Base-by-base conservation (phyloP, 352 stramenopile species). In the Globisporangium heterothallicum region DNA sequence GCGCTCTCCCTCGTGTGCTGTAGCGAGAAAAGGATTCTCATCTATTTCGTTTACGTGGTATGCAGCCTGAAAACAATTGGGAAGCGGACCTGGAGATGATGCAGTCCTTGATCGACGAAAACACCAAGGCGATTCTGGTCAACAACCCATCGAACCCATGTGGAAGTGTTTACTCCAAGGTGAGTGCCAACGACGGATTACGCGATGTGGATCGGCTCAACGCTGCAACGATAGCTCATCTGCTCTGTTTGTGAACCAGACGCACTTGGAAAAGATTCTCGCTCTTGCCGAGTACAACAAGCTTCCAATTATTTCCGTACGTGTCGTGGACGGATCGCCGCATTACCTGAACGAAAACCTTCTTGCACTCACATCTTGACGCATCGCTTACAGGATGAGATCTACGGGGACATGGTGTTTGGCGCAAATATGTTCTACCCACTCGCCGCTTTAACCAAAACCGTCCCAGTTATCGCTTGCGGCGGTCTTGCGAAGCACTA, bases 81-180 rank as follows among this genome's bases (percentile, higher is more conserved):
- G 86, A 98, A 45, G 86, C 78, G 24, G 93, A 98, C 59, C 58
- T 98, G 24, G 75, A 92, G 44, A 78, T 96, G 42, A 85, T 99
- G 48, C 77, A 97, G 64, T 79, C 75, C 4, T 65, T 94, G 6
- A 69, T 98, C 25, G 74, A 94, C 49, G 70, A 75, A 21, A 83
- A 83, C 44, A 96, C 85, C n/a, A 88, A 83, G 52, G 74, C 87
- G 10, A 98, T 99, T 43, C 52, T 99, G 8, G 64, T 99, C 19
- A 98, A 97, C 67, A 99, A 99, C 73, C 96, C 58, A 67, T 90
- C 66, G 16, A 99, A 98, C 71, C 90, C 95, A 6, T 98, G 94
- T 36, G 95, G 96, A 19, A 95, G 84, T 34, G 92, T 98, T 24
- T 98, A 96, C 63, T 94, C 84, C 6, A 86, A 97, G 71, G 65